Evolutionary conservation across 73 alveolate genomes (phyloP), one percentile per base, ranked within the genome.

Genomic region (Tetrahymena elliotti): DNA sequence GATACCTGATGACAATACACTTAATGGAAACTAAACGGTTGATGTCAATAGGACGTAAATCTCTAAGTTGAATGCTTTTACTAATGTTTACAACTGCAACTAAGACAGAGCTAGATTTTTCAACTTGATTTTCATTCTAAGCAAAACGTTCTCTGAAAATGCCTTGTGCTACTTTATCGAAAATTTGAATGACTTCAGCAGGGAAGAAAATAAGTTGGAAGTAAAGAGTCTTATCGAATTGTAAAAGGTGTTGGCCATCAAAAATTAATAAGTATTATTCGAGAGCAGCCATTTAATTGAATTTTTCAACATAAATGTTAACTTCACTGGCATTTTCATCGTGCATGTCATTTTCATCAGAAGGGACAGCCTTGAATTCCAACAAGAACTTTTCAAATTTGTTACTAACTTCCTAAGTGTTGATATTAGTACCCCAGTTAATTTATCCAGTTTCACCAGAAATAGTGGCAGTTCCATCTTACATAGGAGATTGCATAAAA

Each of bases 361-460:
- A 40, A 24, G 95, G 97, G 16, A 52, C 94, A 37, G 84, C 94
- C 54, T 96, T 95, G 94, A 88, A 98, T 41, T 97, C 98, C 31
- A 94, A 41, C 52, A 98, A 53, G 96, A 98, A 98, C 88, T 97
- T 95, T 88, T 97, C 98, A 93, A 98, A 96, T 95, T 98, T 98
- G 38, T 95, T 84, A 94, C 96, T 96, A 18, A 97, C 97, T 36
- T 98, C 99, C 53, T 96, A 94, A 22, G 97, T 96, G 68, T 97
- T 98, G 53, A 99, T 98, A 84, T 98, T 98, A 4, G 99, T 99
- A 24, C 99, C 99, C 98, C 98, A 99, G 95, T 98, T 95, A 35
- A 99, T 99, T 95, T 97, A 35, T 35, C 41, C 88, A n/a, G 96
- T 68, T 47, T 94, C 96, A 27, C 88, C 88, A 68, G 88, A 68